phyloP scores from a whole-genome alignment of 2,329 filamentous ascomycete genomes.

The Lasiodiplodia hormozganensis region DNA sequence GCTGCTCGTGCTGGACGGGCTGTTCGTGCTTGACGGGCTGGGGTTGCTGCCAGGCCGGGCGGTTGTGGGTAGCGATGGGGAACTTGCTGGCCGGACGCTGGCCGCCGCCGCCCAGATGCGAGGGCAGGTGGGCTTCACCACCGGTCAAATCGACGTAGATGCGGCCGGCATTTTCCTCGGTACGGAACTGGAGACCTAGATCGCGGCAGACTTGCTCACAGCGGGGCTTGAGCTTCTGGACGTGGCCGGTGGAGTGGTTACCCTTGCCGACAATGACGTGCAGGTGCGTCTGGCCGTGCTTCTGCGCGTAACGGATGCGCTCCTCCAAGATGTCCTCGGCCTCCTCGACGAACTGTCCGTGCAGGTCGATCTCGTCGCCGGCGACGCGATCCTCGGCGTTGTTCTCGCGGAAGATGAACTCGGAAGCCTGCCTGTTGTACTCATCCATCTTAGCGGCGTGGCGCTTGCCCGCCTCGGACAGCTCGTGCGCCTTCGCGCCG shows the following conservation, averaged over 20 bases:
- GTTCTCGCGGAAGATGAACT: slow-evolving; percentile 95
- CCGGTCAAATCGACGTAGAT: slow-evolving; percentile 89
- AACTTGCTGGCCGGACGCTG: slow-evolving; percentile 49
- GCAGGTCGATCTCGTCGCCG: slow-evolving; percentile 87
- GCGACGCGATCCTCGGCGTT: slow-evolving; percentile 78
- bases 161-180: slow-evolving; percentile 87
- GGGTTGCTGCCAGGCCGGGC: slow-evolving; percentile 38
- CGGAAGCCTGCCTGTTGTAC: slow-evolving; percentile 89
- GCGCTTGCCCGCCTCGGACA: slow-evolving; percentile 83
- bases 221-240: slow-evolving; percentile 95
- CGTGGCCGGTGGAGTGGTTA: slow-evolving; percentile 79
- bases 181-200: slow-evolving; percentile 80
- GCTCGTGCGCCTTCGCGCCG: slow-evolving; percentile 79
- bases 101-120: slow-evolving; percentile 45
- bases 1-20: slow-evolving; percentile 28
- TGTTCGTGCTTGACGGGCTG: slow-evolving; percentile 6
- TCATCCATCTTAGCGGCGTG: slow-evolving; percentile 85
- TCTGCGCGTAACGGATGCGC: slow-evolving; percentile 79
- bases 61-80: slow-evolving; percentile 43
- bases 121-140: slow-evolving; percentile 63
- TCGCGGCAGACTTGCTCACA: slow-evolving; percentile 88
- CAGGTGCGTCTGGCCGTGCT: slow-evolving; percentile 78
- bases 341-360: slow-evolving; percentile 94
- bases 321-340: slow-evolving; percentile 89
- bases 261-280: slow-evolving; percentile 97